Evolutionary conservation across 2,329 filamentous ascomycete genomes (phyloP).

Genomic region (Pseudogymnoascus sp.): DNA sequence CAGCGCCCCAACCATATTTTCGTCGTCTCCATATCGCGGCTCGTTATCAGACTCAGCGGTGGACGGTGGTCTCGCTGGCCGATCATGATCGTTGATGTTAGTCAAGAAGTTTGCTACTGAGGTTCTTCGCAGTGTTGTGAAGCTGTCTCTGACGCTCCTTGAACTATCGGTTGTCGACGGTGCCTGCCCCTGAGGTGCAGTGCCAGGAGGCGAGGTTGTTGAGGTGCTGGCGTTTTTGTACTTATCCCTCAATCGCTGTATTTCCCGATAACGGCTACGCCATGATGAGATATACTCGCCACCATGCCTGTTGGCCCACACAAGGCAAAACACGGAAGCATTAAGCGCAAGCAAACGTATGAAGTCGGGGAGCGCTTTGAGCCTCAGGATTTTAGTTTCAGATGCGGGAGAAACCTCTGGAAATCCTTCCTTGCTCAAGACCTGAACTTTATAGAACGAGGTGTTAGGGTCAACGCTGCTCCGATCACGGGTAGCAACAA

Average conservation of each 20-base stretch:
- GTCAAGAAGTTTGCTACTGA: slow-evolving; percentile 59
- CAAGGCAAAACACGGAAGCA: slow-evolving; percentile 83
- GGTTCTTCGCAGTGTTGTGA: slow-evolving; percentile 52
- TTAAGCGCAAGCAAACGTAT: slow-evolving; percentile 86
- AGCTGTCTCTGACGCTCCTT: slow-evolving; percentile 49
- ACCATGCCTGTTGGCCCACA: slow-evolving; percentile 73
- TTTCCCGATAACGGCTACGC: slow-evolving; percentile 78
- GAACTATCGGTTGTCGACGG: slow-evolving; percentile 26
- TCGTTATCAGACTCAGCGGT: slow-evolving; percentile 45
- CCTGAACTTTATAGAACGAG: slow-evolving; percentile 78
- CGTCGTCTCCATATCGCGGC: slow-evolving; percentile 25
- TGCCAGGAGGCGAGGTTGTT: slow-evolving; percentile 19
- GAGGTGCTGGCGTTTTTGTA: slow-evolving; percentile 33
- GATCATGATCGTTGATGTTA: slow-evolving; percentile 45
- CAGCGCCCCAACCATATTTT: slow-evolving; percentile 25
- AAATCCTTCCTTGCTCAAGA: slow-evolving; percentile 81
- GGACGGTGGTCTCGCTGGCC: slow-evolving; percentile 51
- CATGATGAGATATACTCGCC: slow-evolving; percentile 84
- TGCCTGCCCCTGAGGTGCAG: slow-evolving; percentile 13
- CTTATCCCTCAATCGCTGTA: slow-evolving; percentile 70
- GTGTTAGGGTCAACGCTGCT: slow-evolving; percentile 30
- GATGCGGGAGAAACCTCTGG: slow-evolving; percentile 86
- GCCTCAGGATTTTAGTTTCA: slow-evolving; percentile 79
- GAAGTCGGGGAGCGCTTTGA: slow-evolving; percentile 74
- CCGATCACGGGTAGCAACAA: slow-evolving; percentile 54